Evolutionary conservation across 768 basidiomycete species (phyloP), one percentile per base, ranked within the genome.

Genomic region (Termitomyces sp.): DNA sequence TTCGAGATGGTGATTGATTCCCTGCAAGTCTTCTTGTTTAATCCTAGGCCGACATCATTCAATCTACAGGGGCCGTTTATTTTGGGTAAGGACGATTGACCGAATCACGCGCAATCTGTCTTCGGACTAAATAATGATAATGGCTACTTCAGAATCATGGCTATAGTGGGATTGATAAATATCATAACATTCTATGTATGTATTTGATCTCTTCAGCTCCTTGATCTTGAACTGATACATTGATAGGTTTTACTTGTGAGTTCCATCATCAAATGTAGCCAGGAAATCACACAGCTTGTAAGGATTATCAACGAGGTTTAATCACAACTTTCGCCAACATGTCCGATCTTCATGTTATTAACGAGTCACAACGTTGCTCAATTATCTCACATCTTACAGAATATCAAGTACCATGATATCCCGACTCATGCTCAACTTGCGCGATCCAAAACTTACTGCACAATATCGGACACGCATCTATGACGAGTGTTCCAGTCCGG

Each of bases 1-100:
- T 78, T 20, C 71, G 77, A 16, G 78, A 80, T 61, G 78, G 78
- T 77, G 54, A 26, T 70, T 64, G 37, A 41, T 5, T 13, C 22
- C 7, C 20, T 37, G 10, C 8, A 5, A 39, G 18, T 27, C 27
- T 22, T 50, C 18, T 41, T 27, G 41, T 46, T 43, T 24, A 0
- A 5, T 36, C 16, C 20, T 9, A 24, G 32, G 7, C 36, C 53
- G 14, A 57, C 59, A 8, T n/a, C 24, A 8, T 10, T 47, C 16
- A 34, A 48, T 12, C 16, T 29, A 20, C 9, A 78, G 77, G 76
- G 5, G 67, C 72, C 14, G 62, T 76, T 9, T 79, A 79, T 62
- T 79, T 76, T 61, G 75, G 67, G 77, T 76, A 53, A 53, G 69
- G 36, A 36, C 24, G 18, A 29, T 41, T 37, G 20, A 26, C 14